Evolutionary conservation across 345 rosid species (phyloP).

Genomic region (Populus pruinosa): DNA sequence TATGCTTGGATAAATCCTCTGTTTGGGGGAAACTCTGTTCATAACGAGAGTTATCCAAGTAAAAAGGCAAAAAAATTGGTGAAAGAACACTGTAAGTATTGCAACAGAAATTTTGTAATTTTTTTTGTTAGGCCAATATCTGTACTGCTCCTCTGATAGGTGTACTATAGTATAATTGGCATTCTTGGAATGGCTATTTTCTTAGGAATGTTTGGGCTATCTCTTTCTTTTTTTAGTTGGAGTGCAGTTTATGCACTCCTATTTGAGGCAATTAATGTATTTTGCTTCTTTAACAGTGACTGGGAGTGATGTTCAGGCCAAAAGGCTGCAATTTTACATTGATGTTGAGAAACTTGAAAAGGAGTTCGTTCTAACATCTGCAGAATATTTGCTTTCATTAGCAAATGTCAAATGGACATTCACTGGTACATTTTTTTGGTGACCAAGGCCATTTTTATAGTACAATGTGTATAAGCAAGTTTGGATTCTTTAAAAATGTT

Average conservation of each 20-base stretch:
- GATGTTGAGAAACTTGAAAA: constrained; percentile 67
- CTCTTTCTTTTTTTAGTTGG: not conserved
- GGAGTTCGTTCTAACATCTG: constrained; percentile 77
- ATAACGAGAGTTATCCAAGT: constrained; percentile 48
- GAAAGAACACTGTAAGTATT: constrained; percentile 50
- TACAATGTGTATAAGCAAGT: not conserved
- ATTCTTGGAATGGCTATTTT: not conserved
- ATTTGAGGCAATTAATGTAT: constrained; percentile 9
- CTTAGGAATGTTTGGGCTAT: not conserved
- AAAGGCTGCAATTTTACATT: constrained; percentile 41
- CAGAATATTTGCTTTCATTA: constrained; percentile 72
- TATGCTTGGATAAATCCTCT: constrained; percentile 85
- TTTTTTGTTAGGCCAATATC: not conserved
- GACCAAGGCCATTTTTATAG: not conserved
- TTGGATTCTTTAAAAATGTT: not conserved
- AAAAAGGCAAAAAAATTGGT: constrained; percentile 67
- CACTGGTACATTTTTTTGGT: constrained; percentile 44
- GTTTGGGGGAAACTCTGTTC: constrained; percentile 38
- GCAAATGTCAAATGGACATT: constrained; percentile 62
- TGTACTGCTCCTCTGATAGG: not conserved
- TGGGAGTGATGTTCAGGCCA: constrained; percentile 39
- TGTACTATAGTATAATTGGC: not conserved
- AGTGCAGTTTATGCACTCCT: not conserved
- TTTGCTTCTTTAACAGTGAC: constrained; percentile 34
- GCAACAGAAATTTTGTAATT: not conserved